Conservation (phyloP, 768 basidiomycete species). For the Collybia nuda region DNA sequence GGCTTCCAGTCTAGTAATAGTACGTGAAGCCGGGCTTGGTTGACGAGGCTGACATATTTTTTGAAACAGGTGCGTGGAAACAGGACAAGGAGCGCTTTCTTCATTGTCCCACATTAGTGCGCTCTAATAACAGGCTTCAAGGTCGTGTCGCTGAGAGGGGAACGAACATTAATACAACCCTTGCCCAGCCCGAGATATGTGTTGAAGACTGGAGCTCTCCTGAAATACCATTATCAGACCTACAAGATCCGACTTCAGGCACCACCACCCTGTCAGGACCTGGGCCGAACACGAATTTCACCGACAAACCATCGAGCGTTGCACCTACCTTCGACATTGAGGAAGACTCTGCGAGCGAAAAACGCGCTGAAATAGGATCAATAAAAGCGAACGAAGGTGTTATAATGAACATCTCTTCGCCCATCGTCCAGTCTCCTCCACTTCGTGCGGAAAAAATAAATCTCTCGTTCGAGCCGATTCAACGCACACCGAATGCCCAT, state of each 20-base stretch:
- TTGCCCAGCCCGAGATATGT: neutral
- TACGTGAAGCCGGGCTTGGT: neutral
- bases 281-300: too few species aligned
- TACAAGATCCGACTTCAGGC: neutral
- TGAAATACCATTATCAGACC: neutral
- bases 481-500: constrained; percentile 10
- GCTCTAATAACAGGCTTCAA: neutral
- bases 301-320: too few species aligned
- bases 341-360: too few species aligned
- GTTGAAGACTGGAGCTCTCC: neutral
- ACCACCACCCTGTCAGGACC: too few species aligned
- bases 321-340: too few species aligned
- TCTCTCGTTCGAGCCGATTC: constrained; percentile 2
- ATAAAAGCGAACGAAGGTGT: neutral
- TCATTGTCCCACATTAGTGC: neutral
- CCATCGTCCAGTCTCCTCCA: too few species aligned
- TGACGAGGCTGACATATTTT: neutral
- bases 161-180: neutral
- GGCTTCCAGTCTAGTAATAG: neutral
- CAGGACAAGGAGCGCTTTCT: neutral
- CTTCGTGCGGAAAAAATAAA: neutral
- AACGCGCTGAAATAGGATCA: too few species aligned
- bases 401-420: neutral
- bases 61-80: neutral
- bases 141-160: neutral